Conservation (phyloP, 2,329 filamentous ascomycete genomes). For the Dryadomyces quercivorus region DNA sequence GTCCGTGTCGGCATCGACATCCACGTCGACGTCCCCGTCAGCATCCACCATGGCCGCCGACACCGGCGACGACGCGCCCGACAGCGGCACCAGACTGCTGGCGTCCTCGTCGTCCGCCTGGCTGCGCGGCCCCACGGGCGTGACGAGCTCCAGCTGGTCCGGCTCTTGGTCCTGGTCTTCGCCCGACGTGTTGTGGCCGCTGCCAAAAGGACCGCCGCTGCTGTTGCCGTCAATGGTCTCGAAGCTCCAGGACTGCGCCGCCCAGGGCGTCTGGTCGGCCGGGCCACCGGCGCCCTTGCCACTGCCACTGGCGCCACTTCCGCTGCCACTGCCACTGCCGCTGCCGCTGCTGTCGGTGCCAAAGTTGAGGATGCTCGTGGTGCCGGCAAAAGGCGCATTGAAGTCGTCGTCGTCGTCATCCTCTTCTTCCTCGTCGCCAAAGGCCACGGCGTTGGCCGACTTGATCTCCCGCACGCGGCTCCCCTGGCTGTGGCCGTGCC, state of each 20-base stretch:
- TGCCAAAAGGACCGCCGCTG: background rate
- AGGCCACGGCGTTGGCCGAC: background rate
- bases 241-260: slow-evolving; percentile 33
- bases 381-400: background rate
- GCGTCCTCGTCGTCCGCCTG: background rate
- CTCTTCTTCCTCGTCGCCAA: background rate
- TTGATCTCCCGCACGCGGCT: background rate
- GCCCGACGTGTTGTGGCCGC: slow-evolving; percentile 5
- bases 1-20: background rate
- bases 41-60: background rate
- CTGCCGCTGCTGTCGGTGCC: slow-evolving; percentile 8
- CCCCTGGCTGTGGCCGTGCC: background rate
- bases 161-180: slow-evolving; percentile 7
- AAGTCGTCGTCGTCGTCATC: background rate
- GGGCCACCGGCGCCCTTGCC: slow-evolving; percentile 11
- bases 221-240: slow-evolving; percentile 1
- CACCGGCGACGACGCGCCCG: background rate
- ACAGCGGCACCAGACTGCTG: background rate
- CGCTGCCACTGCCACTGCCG: background rate
- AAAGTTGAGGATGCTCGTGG: slow-evolving; percentile 9
- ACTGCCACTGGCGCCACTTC: background rate
- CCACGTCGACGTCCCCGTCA: background rate
- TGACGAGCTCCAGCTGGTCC: slow-evolving; percentile 7
- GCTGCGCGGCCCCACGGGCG: background rate
- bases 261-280: slow-evolving; percentile 23